phyloP scores from a whole-genome alignment of 441 rosid species.

The Omphalea diandra region DNA sequence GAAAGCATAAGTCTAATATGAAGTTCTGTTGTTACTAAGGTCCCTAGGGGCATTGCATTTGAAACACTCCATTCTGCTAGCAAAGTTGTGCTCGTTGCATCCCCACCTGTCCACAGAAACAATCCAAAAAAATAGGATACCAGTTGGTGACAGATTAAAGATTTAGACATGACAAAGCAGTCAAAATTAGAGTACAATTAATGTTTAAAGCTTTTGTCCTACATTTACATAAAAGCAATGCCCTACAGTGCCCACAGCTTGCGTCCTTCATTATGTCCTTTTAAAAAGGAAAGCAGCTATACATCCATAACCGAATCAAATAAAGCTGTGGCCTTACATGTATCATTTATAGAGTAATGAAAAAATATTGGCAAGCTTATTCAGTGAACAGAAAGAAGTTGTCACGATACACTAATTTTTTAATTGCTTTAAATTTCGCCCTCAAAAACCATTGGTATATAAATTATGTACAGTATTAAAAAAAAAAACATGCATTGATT shows the following conservation, averaged over 20 bases:
- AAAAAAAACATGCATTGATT: too few species aligned
- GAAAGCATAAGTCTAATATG: slow-evolving; percentile 39
- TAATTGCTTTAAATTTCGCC: too few species aligned
- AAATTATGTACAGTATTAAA: too few species aligned
- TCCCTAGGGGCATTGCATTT: slow-evolving; percentile 89
- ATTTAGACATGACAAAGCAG: slow-evolving; percentile 6
- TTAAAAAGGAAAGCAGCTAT: too few species aligned
- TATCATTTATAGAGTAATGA: too few species aligned
- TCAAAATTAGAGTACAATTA: slow-evolving; percentile 12
- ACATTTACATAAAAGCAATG: not conserved
- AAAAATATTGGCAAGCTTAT: too few species aligned
- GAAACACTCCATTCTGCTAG: slow-evolving; percentile 85
- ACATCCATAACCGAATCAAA: too few species aligned
- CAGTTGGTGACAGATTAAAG: not conserved
- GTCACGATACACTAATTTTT: too few species aligned
- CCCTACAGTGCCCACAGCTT: not conserved
- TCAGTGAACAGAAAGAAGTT: too few species aligned
- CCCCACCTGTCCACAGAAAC: slow-evolving; percentile 75
- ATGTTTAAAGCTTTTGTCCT: not conserved
- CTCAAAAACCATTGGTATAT: too few species aligned
- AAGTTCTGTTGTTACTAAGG: slow-evolving; percentile 49
- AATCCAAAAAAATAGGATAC: too few species aligned
- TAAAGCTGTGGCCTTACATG: too few species aligned
- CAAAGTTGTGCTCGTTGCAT: slow-evolving; percentile 87
- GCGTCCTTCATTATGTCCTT: not conserved